Evolutionary conservation across 805 yeast species (phyloP).

Genomic region (Spathaspora girioi): DNA sequence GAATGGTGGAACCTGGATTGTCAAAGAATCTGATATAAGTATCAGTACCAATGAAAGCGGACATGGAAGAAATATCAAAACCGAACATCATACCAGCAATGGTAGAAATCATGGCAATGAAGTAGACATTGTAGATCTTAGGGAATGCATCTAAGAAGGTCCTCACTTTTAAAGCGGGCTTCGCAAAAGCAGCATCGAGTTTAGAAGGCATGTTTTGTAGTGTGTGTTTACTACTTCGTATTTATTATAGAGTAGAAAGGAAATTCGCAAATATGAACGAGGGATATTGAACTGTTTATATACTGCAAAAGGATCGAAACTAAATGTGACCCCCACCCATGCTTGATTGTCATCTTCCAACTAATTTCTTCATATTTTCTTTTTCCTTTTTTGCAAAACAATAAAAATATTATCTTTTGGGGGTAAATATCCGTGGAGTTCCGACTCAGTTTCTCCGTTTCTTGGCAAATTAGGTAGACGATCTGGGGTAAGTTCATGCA

Average conservation of each 20-base stretch:
- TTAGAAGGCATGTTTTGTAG: conserved; percentile 6
- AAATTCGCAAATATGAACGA: not conserved
- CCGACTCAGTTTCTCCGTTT: not conserved
- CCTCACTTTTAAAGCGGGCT: conserved; percentile 33
- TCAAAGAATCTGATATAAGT: conserved; percentile 53
- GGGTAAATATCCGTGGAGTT: not conserved
- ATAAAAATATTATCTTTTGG: not conserved
- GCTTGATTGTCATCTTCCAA: not conserved
- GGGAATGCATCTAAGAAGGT: conserved; percentile 30
- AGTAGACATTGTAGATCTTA: conserved; percentile 52
- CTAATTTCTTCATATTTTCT: not conserved
- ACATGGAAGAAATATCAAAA: conserved; percentile 74
- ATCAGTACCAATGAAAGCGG: conserved; percentile 52
- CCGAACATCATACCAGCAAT: conserved; percentile 75
- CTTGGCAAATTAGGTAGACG: not conserved
- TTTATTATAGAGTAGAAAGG: not conserved
- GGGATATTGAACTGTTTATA: not conserved
- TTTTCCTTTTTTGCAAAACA: not conserved
- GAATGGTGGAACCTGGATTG: conserved; percentile 42
- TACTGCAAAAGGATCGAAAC: not conserved
- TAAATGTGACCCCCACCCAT: not conserved
- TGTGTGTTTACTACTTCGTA: not conserved
- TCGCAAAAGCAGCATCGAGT: conserved; percentile 4
- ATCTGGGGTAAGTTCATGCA: not conserved
- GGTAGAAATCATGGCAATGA: conserved; percentile 55